Evolutionary conservation across 352 stramenopile species (phyloP).

Genomic region (Plasmopara viticola): DNA sequence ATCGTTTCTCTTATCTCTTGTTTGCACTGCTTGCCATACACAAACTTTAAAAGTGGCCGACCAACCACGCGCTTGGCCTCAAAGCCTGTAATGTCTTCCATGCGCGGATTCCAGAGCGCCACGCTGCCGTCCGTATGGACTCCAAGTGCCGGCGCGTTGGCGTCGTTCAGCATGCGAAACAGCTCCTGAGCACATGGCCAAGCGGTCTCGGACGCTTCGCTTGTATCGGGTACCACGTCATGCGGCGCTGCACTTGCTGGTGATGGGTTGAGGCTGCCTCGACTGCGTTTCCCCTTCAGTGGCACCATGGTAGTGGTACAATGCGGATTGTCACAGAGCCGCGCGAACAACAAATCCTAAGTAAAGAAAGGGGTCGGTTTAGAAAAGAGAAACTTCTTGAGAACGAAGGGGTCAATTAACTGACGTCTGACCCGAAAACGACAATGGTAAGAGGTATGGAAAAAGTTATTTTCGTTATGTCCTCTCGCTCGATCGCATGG

Average conservation of each 20-base stretch:
- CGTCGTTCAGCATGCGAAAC: constrained; percentile 33
- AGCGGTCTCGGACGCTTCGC: no score
- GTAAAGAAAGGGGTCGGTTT: no score
- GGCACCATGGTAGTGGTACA: constrained; percentile 13
- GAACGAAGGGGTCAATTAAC: neutral
- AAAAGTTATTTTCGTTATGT: no score
- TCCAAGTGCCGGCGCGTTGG: constrained; percentile 60
- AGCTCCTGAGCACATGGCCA: no score
- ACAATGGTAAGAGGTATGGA: no score
- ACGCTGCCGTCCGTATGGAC: constrained; percentile 44
- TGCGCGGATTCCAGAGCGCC: constrained; percentile 58
- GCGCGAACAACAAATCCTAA: no score
- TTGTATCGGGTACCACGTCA: no score
- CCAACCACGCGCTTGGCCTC: constrained; percentile 32
- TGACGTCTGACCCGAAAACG: no score
- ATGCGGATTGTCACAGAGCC: constrained; percentile 8
- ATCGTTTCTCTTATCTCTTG: constrained; percentile 27
- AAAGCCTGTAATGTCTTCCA: constrained; percentile 57
- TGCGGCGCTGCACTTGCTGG: no score
- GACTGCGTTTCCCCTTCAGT: constrained; percentile 26
- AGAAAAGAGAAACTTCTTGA: neutral
- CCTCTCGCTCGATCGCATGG: no score
- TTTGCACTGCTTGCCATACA: constrained; percentile 42
- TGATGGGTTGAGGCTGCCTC: no score
- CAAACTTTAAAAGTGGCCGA: constrained; percentile 35